Percentiles rank a stretch among this genome's conserved stretches.
Evolutionary conservation across 768 basidiomycete genomes (phyloP).

Genomic region (Russula griseocarnosa): DNA sequence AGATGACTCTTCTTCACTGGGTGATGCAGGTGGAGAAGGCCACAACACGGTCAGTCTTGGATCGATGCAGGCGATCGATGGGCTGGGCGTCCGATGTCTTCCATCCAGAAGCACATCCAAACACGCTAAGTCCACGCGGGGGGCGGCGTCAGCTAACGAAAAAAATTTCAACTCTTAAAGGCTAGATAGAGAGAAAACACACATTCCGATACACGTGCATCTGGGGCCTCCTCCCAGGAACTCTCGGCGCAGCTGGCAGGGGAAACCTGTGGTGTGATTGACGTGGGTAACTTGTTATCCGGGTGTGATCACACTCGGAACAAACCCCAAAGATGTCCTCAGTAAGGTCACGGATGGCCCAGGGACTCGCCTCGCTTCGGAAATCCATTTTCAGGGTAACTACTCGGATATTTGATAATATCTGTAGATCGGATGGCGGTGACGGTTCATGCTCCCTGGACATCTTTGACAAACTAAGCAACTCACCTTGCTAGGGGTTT

Average conservation of each 20-base stretch:
- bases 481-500: slow-evolving; percentile 16
- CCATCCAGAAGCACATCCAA: neutral
- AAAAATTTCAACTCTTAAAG: neutral
- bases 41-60: slow-evolving; percentile 16
- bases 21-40: slow-evolving; percentile 12
- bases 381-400: slow-evolving; percentile 15
- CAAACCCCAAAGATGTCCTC: slow-evolving; percentile 16
- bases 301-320: neutral
- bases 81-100: slow-evolving; percentile 12
- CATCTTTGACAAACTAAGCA: slow-evolving; percentile 13
- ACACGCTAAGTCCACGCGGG: neutral
- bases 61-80: slow-evolving; percentile 16
- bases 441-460: slow-evolving; percentile 10
- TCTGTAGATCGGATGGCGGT: neutral
- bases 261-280: slow-evolving; percentile 5
- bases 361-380: slow-evolving; percentile 10
- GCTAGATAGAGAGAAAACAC: neutral
- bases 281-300: neutral
- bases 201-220: slow-evolving; percentile 12
- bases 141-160: neutral
- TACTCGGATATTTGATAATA: neutral
- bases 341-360: slow-evolving; percentile 6
- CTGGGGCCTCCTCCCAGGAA: slow-evolving; percentile 1
- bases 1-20: slow-evolving; percentile 4
- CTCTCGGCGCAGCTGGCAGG: neutral